Conservation (phyloP, 257 asterid species). For the Capsicum pubescens region DNA sequence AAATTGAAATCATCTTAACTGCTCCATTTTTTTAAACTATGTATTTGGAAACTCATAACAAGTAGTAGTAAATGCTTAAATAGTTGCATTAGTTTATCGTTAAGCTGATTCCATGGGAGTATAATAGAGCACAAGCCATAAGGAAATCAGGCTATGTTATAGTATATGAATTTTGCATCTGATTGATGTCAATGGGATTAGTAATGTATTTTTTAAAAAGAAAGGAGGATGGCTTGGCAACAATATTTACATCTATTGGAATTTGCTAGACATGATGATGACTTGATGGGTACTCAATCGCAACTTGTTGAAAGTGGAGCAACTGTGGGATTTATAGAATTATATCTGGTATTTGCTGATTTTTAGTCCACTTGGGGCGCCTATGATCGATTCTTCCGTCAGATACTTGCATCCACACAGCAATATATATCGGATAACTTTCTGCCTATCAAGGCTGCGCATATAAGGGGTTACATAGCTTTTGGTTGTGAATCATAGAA, state of each 20-base stretch:
- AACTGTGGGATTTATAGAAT: not conserved
- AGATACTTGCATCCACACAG: not conserved
- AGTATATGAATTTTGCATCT: not conserved
- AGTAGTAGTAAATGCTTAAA: not conserved
- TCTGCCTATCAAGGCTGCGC: not conserved
- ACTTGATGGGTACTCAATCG: not conserved
- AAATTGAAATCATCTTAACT: not conserved
- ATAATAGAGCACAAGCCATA: not conserved
- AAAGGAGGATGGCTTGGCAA: not conserved
- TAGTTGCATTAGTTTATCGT: not conserved
- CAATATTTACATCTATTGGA: not conserved
- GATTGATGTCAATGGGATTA: not conserved
- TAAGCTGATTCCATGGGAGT: not conserved
- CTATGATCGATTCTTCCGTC: not conserved
- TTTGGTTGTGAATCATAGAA: constrained; percentile 81
- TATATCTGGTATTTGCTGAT: not conserved
- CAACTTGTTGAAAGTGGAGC: not conserved
- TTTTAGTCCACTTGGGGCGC: not conserved
- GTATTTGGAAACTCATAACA: not conserved
- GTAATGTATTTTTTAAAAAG: not conserved
- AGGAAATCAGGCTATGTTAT: not conserved
- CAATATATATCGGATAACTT: not conserved
- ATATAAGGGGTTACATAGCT: constrained; percentile 64
- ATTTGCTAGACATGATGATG: not conserved
- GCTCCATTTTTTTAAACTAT: not conserved